Percentiles rank a stretch among this genome's conserved stretches.
Conservation (phyloP, 805 yeast genomes). For the Saturnispora quitensis region DNA sequence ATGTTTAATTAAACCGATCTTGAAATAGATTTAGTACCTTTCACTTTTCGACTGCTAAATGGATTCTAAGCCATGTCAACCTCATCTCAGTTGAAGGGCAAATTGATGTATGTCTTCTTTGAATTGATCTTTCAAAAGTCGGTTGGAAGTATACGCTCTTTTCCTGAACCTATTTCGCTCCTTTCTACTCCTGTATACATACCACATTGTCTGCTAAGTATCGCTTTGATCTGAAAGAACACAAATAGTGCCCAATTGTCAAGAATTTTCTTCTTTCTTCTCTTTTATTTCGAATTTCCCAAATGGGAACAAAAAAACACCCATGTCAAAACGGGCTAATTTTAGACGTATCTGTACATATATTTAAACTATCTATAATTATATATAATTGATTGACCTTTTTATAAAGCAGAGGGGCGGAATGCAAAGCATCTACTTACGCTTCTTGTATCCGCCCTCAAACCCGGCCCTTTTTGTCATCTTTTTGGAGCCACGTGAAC, state of each 20-base stretch:
- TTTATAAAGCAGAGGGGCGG: too few species aligned
- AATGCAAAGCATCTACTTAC: constrained; percentile 5
- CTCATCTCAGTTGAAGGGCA: not conserved
- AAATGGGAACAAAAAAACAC: not conserved
- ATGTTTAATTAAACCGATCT: not conserved
- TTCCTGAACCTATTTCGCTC: not conserved
- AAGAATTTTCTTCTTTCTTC: not conserved
- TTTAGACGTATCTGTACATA: not conserved
- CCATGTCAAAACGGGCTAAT: not conserved
- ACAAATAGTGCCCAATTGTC: not conserved
- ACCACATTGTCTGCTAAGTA: not conserved
- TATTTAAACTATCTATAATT: not conserved
- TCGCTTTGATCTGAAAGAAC: not conserved
- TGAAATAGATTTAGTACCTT: not conserved
- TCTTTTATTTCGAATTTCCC: not conserved
- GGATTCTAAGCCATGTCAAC: not conserved
- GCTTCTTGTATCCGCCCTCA: constrained; percentile 48
- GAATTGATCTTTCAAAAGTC: not conserved
- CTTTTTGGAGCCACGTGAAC: constrained; percentile 31
- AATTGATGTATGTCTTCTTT: not conserved
- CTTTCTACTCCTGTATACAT: not conserved
- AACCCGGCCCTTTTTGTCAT: constrained; percentile 57
- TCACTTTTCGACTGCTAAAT: too few species aligned
- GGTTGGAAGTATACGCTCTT: not conserved
- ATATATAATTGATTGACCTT: not conserved